Evolutionary conservation across 1,139 yeast species (phyloP), one percentile per base, ranked within the genome.

Genomic region (Meyerozyma smithsonii): DNA sequence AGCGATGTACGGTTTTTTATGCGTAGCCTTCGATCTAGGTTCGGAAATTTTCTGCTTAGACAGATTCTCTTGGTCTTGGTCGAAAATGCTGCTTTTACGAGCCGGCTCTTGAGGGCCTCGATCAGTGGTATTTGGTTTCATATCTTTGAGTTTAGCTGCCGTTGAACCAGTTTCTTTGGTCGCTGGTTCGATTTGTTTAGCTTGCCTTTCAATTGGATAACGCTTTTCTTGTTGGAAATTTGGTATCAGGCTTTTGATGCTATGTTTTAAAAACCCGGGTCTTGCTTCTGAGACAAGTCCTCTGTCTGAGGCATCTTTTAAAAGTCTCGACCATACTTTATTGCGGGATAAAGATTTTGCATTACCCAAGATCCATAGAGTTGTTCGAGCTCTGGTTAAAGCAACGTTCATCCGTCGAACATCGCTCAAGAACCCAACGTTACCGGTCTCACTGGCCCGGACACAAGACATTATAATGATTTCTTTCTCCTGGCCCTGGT

Each of bases 401-500:
- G 96, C 97, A 43, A 90, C 97, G 61, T 90, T 90, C 96, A 90
- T 86, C 67, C 97, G 85, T 48, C 97, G 75, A 32, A 83, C 72
- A 62, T 90, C 97, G 46, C 85, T 82, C 59, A 90, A 75, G 61
- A 90, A 90, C 20, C 97, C 97, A 46, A 90, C 92, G 40, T 87
- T 78, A 4, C 73, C 72, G 4, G 62, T 56, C 12, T 74, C 78
- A 55, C 79, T 80, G 3, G 96, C 95, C 55, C 98, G 76, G 6
- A 94, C 98, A 77, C 97, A 90, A 0, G 97, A 89, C 72, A 92
- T 81, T 36, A 92, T 79, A 46, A 92, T 87, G 39, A 94, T 81
- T 49, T 92, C 97, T 59, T 90, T 92, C 57, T 92, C 98, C 60
- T 92, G 97, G 50, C 98, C 98, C 67, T 92, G 98, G 58, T 89